These are phyloP conservation scores for Trypethelium eluteriae DNA, from an alignment of 495 filamentous ascomycete genomes.

Conservation along the genomic window DNA sequence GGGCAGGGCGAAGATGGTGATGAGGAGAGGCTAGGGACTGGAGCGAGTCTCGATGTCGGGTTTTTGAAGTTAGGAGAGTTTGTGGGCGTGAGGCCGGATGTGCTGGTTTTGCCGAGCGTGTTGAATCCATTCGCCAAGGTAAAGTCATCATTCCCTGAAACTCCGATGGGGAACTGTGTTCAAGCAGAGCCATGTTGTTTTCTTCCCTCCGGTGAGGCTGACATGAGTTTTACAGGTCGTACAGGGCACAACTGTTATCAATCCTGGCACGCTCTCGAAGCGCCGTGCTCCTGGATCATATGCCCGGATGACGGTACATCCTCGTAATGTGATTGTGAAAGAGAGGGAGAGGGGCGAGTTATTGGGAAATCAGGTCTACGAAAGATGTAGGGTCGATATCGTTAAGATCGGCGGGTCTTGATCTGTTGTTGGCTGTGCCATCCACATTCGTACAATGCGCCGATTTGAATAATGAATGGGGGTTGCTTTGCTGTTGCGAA, in stretches of 20 bases:
- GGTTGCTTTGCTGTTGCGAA: no score
- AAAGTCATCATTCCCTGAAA: constrained; percentile 24
- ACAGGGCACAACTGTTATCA: constrained; percentile 76
- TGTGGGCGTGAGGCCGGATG: constrained; percentile 73
- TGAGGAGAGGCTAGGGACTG: constrained; percentile 54
- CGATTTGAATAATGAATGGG: no score
- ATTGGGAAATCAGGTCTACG: constrained; percentile 66
- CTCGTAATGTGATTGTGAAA: constrained; percentile 49
- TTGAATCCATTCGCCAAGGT: constrained; percentile 84
- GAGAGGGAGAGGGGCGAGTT: constrained; percentile 50
- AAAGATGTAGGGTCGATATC: constrained; percentile 79
- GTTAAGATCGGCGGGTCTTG: constrained; percentile 47
- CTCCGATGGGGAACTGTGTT: neutral
- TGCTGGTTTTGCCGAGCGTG: constrained; percentile 75
- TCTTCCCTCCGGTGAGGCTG: constrained; percentile 11
- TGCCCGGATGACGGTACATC: constrained; percentile 65
- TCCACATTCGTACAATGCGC: neutral
- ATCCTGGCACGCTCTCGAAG: constrained; percentile 82
- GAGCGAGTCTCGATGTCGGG: constrained; percentile 70
- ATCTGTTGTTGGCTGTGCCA: constrained; percentile 30
- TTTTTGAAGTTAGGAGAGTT: constrained; percentile 88
- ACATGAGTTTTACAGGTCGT: constrained; percentile 53
- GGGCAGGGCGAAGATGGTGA: constrained; percentile 39
- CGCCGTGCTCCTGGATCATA: constrained; percentile 71
- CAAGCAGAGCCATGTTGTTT: neutral